phyloP scores from a whole-genome alignment of 2,329 filamentous ascomycete species.

The Cryphonectria nitschkei region DNA sequence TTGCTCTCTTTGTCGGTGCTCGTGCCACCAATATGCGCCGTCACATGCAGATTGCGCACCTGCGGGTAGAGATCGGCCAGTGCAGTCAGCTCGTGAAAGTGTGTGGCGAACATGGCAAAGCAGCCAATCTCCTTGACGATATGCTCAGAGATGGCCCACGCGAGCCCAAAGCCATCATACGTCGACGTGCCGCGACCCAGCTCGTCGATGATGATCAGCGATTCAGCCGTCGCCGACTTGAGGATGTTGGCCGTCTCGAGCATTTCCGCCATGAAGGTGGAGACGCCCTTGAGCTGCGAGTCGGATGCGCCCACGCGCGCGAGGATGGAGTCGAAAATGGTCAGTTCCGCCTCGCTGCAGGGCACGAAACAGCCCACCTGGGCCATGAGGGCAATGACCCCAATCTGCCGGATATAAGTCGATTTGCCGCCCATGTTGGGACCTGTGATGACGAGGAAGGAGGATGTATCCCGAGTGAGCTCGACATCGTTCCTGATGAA shows the following conservation, averaged over 20 bases:
- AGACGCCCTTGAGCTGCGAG: constrained; percentile 95
- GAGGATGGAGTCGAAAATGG: constrained; percentile 95
- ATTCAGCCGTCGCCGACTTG: constrained; percentile 93
- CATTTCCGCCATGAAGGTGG: constrained; percentile 99
- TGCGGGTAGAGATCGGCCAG: constrained; percentile 84
- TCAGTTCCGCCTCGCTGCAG: constrained; percentile 85
- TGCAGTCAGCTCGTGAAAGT: constrained; percentile 97
- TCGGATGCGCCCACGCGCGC: constrained; percentile 95
- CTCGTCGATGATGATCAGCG: constrained; percentile 97
- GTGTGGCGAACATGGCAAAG: constrained; percentile 93
- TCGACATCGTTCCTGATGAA: constrained; percentile 98
- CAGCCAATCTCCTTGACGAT: constrained; percentile 95
- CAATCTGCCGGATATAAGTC: constrained; percentile 96
- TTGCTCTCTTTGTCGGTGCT: constrained; percentile 50
- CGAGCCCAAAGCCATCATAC: constrained; percentile 97
- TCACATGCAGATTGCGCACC: constrained; percentile 92
- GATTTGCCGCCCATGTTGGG: constrained; percentile 99
- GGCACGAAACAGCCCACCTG: constrained; percentile 97
- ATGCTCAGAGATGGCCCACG: constrained; percentile 98
- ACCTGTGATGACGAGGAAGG: constrained; percentile 95
- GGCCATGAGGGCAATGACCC: constrained; percentile 95
- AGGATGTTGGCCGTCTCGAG: constrained; percentile 97
- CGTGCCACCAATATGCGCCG: constrained; percentile 79
- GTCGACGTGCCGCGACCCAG: constrained; percentile 95
- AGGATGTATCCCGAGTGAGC: constrained; percentile 75